Conservation (phyloP, 176 grass and related monocot species). For the Musa acuminata region DNA sequence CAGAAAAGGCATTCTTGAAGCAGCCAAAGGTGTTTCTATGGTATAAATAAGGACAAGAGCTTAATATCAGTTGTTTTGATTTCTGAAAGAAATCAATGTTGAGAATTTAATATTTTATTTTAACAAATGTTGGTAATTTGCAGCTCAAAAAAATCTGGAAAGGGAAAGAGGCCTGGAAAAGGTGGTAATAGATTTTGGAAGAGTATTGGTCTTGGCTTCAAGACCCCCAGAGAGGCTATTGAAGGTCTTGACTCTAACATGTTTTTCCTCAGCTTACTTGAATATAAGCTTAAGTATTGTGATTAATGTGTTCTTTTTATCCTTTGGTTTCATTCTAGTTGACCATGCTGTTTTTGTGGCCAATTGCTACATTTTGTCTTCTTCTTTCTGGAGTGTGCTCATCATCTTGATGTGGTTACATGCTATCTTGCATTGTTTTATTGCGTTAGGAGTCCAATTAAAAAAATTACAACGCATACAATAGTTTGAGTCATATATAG, state of each 20-base stretch:
- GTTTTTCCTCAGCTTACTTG: neutral
- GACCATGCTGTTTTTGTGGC: neutral
- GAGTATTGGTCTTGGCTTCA: slow-evolving; percentile 8
- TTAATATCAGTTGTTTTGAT: no score
- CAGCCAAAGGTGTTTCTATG: slow-evolving; percentile 8
- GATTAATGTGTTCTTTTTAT: neutral
- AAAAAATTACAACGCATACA: no score
- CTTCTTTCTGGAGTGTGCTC: no score
- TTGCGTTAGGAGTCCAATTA: no score
- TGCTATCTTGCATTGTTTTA: no score
- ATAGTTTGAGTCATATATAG: no score
- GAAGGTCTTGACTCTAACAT: neutral
- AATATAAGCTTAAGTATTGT: neutral
- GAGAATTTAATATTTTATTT: no score
- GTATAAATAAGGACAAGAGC: neutral
- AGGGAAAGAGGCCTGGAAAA: slow-evolving; percentile 6
- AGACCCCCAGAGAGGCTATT: slow-evolving; percentile 10
- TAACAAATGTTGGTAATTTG: neutral
- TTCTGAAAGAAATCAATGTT: no score
- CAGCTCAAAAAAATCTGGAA: slow-evolving; percentile 7
- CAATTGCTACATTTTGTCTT: no score
- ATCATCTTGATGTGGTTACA: no score
- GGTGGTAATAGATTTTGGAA: slow-evolving; percentile 13
- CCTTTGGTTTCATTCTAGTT: neutral
- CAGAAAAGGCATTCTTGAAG: slow-evolving; percentile 9